Percentiles rank a stretch among this genome's conserved stretches.
Evolutionary conservation across 164 flowering plant genomes (phyloP).

Genomic region (Umbellularia californica): DNA sequence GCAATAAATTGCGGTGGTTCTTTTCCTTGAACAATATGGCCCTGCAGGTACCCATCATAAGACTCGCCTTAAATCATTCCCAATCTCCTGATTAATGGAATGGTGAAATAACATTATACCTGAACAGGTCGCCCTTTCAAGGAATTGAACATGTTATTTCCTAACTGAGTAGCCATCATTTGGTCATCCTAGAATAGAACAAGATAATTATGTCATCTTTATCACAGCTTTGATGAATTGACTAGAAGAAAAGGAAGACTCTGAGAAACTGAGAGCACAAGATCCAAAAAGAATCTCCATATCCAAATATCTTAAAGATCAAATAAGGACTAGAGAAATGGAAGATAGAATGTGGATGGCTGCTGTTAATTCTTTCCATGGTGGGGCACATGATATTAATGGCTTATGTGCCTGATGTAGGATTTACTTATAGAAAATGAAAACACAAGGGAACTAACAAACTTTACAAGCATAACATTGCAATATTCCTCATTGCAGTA

Average conservation of each 20-base stretch:
- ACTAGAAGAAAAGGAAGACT: too few species aligned
- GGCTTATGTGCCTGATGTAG: too few species aligned
- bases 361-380: too few species aligned
- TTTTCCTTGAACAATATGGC: constrained; percentile 82
- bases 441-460: too few species aligned
- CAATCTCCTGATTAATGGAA: neutral
- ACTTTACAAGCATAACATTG: neutral
- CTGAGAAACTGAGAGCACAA: too few species aligned
- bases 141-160: constrained; percentile 83
- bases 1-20: constrained; percentile 97
- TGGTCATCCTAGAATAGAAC: constrained; percentile 71
- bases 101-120: constrained; percentile 41
- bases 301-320: too few species aligned
- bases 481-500: neutral
- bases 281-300: too few species aligned
- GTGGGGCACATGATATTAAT: too few species aligned
- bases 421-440: too few species aligned
- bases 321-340: too few species aligned
- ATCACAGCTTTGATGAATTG: too few species aligned
- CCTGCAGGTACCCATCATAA: constrained; percentile 43
- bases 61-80: neutral
- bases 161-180: constrained; percentile 66
- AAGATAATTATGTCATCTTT: neutral
- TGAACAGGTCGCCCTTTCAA: constrained; percentile 91
- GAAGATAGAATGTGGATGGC: too few species aligned